A percentile compares a stretch with the other conserved stretches of the same genome.
These are phyloP conservation scores for Mediolabrus comicus DNA, from an alignment of 108 stramenopile genomes.

Conservation along the genomic window DNA sequence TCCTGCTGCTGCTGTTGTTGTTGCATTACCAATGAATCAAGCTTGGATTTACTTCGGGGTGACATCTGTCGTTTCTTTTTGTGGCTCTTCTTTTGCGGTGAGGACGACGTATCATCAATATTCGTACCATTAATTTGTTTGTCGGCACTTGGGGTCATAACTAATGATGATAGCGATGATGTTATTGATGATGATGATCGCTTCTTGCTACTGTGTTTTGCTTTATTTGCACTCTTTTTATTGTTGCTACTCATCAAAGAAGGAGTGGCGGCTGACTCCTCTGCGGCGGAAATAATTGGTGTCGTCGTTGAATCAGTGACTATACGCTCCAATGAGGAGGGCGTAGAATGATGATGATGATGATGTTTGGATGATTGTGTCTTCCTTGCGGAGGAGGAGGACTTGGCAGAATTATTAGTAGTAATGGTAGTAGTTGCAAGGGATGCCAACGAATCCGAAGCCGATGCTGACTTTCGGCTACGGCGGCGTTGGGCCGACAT, in stretches of 20 bases:
- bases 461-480: background rate
- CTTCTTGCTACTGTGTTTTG: background rate
- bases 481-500: constrained; percentile 11
- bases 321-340: background rate
- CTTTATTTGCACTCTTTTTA: background rate
- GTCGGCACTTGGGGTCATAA: background rate
- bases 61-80: constrained; percentile 13
- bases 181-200: background rate
- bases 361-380: background rate
- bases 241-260: background rate
- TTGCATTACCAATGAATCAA: constrained; percentile 2
- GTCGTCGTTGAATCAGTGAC: background rate
- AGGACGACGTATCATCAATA: background rate
- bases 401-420: background rate
- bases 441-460: constrained; percentile 12
- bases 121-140: background rate
- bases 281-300: background rate
- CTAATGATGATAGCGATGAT: background rate
- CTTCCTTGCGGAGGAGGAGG: constrained; percentile 1
- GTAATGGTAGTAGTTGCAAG: background rate
- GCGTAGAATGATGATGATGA: background rate
- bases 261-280: background rate
- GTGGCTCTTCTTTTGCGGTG: background rate
- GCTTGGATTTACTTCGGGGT: constrained; percentile 7
- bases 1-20: background rate